phyloP scores from a whole-genome alignment of 2,329 filamentous ascomycete species.

The Teratosphaeria pseudoeucalypti region DNA sequence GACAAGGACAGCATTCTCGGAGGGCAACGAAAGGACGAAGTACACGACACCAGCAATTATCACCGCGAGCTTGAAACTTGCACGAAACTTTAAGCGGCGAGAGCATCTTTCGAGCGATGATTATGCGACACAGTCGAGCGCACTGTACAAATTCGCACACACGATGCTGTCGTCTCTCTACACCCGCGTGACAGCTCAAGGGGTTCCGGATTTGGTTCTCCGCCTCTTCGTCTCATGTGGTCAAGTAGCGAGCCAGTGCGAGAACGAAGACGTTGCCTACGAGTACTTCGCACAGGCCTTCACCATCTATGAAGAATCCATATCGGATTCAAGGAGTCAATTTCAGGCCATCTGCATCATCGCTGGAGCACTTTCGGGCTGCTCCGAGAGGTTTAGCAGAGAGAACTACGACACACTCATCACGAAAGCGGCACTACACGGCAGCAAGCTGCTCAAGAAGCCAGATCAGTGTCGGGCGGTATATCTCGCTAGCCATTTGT shows the following conservation, averaged over 20 bases:
- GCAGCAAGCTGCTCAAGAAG: slow-evolving; percentile 93
- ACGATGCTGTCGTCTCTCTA: slow-evolving; percentile 78
- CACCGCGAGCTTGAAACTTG: slow-evolving; percentile 80
- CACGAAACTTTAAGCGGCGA: slow-evolving; percentile 74
- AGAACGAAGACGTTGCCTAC: slow-evolving; percentile 91
- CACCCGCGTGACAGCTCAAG: slow-evolving; percentile 59
- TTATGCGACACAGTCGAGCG: slow-evolving; percentile 62
- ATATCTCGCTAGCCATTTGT: slow-evolving; percentile 90
- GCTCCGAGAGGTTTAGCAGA: slow-evolving; percentile 71
- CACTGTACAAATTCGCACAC: slow-evolving; percentile 93
- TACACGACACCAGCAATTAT: slow-evolving; percentile 91
- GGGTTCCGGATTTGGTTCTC: slow-evolving; percentile 76
- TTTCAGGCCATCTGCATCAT: slow-evolving; percentile 97
- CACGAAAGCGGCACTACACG: slow-evolving; percentile 92
- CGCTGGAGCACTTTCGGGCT: slow-evolving; percentile 77
- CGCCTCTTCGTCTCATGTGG: slow-evolving; percentile 86
- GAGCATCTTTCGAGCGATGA: slow-evolving; percentile 77
- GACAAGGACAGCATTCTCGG: slow-evolving; percentile 72
- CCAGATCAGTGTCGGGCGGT: slow-evolving; percentile 96
- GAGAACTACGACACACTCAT: slow-evolving; percentile 99
- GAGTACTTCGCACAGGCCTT: slow-evolving; percentile 98
- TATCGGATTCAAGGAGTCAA: slow-evolving; percentile 90
- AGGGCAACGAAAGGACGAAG: slow-evolving; percentile 90
- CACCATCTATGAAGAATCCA: slow-evolving; percentile 92
- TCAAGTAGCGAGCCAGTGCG: slow-evolving; percentile 81